Conservation (phyloP, 1,139 yeast genomes). For the Lodderomyces margitis region DNA sequence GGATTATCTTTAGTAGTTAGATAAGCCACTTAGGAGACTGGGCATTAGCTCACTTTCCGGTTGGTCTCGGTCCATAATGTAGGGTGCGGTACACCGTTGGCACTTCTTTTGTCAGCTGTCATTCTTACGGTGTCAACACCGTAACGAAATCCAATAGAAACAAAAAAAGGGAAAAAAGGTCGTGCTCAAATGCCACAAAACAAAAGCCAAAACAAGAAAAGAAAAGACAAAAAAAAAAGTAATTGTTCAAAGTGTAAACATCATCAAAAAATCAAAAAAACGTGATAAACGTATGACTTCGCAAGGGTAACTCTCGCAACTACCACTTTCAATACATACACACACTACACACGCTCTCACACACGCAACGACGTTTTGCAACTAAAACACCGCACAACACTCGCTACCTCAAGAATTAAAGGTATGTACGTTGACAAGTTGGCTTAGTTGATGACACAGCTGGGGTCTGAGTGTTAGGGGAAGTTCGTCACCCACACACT, state of each 20-base stretch:
- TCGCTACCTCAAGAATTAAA: not conserved
- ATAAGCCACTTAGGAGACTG: not conserved
- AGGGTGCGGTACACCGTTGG: no score
- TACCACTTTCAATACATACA: not conserved
- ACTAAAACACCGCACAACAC: not conserved
- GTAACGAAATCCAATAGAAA: no score
- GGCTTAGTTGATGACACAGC: not conserved
- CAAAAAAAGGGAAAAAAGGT: no score
- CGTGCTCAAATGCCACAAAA: no score
- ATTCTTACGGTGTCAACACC: no score
- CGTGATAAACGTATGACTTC: slow-evolving; percentile 8
- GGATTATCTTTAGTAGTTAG: not conserved
- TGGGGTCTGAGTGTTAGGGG: not conserved
- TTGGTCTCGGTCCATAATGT: not conserved
- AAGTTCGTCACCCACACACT: not conserved
- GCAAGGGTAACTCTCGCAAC: not conserved
- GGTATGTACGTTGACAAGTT: not conserved
- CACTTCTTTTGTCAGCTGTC: no score
- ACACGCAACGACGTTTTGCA: no score
- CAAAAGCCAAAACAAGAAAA: no score
- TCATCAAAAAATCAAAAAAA: not conserved
- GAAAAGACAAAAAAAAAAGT: no score
- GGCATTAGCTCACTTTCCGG: not conserved
- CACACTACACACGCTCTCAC: no score
- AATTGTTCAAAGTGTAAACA: slow-evolving; percentile 3